Conservation (phyloP, 257 asterid species). For the Galeopsis tetrahit region DNA sequence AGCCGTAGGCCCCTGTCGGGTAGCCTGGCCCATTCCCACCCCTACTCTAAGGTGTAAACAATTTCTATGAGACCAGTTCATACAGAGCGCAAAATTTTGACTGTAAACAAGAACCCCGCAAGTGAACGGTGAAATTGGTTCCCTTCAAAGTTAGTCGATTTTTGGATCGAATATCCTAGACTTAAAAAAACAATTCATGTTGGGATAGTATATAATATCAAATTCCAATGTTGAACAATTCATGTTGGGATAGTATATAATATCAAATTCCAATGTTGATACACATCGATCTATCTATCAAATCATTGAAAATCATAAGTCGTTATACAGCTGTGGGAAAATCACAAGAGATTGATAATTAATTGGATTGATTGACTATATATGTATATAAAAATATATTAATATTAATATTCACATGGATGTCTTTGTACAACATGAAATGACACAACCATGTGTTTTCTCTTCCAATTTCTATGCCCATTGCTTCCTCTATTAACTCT, state of each 20-base stretch:
- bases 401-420: background rate
- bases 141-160: no score
- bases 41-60: no score
- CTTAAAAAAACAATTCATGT: no score
- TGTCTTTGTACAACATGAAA: constrained; percentile 5
- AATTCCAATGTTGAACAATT: background rate
- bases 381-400: no score
- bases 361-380: background rate
- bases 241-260: background rate
- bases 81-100: no score
- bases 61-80: no score
- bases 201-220: background rate
- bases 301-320: background rate
- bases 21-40: no score
- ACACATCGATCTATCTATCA: background rate
- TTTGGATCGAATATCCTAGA: no score
- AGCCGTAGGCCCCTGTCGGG: no score
- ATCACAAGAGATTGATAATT: background rate
- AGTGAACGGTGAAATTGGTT: no score
- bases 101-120: no score
- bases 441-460: constrained; percentile 9
- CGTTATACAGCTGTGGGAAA: background rate
- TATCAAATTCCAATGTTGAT: background rate
- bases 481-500: background rate
- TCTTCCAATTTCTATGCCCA: background rate